phyloP scores from a whole-genome alignment of 2,329 filamentous ascomycete genomes.

The Berkeleyomyces basicola region DNA sequence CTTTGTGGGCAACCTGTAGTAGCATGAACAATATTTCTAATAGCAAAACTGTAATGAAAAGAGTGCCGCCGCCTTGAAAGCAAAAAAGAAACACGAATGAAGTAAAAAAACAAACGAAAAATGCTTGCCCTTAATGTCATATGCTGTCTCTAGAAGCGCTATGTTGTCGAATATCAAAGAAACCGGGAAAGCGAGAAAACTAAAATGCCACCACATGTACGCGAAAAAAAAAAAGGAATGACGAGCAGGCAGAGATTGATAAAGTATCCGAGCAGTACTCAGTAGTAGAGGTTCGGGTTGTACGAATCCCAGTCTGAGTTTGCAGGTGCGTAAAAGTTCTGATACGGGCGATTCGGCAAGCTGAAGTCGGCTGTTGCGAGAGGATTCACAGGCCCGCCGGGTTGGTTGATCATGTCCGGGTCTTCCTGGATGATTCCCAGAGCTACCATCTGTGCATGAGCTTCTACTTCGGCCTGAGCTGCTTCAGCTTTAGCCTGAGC shows the following conservation, averaged over 20 bases:
- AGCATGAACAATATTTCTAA: neutral
- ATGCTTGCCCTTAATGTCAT: neutral
- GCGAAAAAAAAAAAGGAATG: neutral
- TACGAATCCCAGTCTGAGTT: conserved; percentile 30
- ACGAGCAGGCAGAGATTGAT: no score
- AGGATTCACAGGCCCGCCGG: conserved; percentile 40
- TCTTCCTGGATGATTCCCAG: conserved; percentile 2
- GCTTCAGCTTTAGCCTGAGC: conserved; percentile 6
- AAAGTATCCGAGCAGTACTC: neutral
- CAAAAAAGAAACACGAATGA: neutral
- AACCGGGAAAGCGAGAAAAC: neutral
- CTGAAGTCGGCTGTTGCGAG: conserved; percentile 61
- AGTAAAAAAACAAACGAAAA: neutral
- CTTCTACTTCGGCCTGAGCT: conserved; percentile 7
- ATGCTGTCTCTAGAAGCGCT: no score
- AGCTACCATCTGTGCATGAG: conserved; percentile 6
- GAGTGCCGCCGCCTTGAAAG: neutral
- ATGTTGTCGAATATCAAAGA: no score
- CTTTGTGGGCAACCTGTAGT: no score
- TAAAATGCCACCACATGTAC: neutral
- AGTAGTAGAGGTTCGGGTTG: neutral
- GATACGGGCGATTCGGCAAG: conserved; percentile 64
- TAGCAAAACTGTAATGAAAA: neutral
- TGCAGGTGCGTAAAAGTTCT: conserved; percentile 62
- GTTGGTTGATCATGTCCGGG: neutral